Conservation (phyloP, 192 early-diverging fungal genomes). For the Geranomyces michiganensis region DNA sequence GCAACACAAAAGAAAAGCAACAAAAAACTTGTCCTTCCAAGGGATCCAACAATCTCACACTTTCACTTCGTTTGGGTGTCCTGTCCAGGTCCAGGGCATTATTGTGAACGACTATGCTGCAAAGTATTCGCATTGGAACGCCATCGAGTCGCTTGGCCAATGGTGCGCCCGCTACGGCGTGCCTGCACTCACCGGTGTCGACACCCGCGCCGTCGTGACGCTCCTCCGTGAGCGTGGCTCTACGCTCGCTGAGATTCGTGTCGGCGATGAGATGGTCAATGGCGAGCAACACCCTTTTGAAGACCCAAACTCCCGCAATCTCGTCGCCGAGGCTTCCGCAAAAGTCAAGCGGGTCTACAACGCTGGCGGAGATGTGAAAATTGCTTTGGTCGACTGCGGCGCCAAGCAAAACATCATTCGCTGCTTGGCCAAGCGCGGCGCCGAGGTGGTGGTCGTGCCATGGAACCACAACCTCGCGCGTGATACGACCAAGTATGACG, state of each 20-base stretch:
- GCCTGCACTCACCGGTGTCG: slow-evolving; percentile 87
- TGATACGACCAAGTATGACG: slow-evolving; percentile 75
- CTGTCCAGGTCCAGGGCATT: slow-evolving; percentile 85
- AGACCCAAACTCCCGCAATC: slow-evolving; percentile 90
- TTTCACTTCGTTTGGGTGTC: too few relatives aligned
- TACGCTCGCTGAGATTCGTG: slow-evolving; percentile 72
- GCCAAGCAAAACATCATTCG: slow-evolving; percentile 99
- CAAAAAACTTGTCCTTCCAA: too few relatives aligned
- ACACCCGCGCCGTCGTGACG: slow-evolving; percentile 88
- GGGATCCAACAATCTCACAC: too few relatives aligned
- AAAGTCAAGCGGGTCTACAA: slow-evolving; percentile 74
- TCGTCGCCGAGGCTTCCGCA: slow-evolving; percentile 94
- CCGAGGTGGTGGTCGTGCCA: slow-evolving; percentile 90
- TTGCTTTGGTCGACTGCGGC: slow-evolving; percentile 92
- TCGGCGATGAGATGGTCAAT: slow-evolving; percentile 65
- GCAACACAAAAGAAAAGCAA: too few relatives aligned
- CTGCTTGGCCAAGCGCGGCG: slow-evolving; percentile 94
- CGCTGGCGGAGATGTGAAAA: slow-evolving; percentile 40
- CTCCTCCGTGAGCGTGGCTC: slow-evolving; percentile 84
- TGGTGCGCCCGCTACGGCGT: slow-evolving; percentile 86
- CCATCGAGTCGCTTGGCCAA: slow-evolving; percentile 82
- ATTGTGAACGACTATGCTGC: slow-evolving; percentile 91
- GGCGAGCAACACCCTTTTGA: slow-evolving; percentile 67
- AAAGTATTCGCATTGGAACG: slow-evolving; percentile 92
- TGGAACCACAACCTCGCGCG: slow-evolving; percentile 93